These are phyloP conservation scores for Fraxinus paxiana DNA, from an alignment of 305 asterid species.

Conservation along the genomic window DNA sequence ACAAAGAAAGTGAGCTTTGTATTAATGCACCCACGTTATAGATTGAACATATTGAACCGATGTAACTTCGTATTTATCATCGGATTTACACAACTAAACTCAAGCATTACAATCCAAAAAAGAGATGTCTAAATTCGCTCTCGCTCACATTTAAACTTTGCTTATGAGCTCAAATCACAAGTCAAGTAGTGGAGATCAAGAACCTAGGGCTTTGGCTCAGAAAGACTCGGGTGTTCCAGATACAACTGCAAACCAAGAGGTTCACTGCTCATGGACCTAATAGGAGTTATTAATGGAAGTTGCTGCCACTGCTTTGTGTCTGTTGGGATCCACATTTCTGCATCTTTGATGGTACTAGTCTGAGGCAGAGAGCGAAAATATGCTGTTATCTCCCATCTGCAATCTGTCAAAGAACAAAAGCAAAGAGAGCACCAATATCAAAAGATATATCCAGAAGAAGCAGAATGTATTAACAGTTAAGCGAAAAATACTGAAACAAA, in stretches of 20 bases:
- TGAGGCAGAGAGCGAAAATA: conserved; percentile 67
- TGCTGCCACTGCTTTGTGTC: conserved; percentile 82
- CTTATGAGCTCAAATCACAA: neutral
- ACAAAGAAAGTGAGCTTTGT: neutral
- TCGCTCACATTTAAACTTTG: neutral
- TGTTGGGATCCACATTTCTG: conserved; percentile 79
- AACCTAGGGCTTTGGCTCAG: conserved; percentile 37
- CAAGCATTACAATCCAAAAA: neutral
- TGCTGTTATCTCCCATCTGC: conserved; percentile 92
- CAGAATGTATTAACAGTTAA: neutral
- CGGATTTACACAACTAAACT: neutral
- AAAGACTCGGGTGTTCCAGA: conserved; percentile 62
- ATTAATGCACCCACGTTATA: neutral
- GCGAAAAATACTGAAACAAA: neutral
- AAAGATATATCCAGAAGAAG: neutral
- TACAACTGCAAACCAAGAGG: conserved; percentile 84
- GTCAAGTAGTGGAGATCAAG: neutral
- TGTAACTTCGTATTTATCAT: neutral
- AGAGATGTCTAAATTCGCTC: neutral
- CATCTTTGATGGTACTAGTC: conserved; percentile 45
- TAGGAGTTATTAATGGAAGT: conserved; percentile 67
- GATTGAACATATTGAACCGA: neutral
- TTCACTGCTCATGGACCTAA: conserved; percentile 81
- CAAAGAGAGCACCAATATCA: neutral
- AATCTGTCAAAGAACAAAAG: conserved; percentile 40